Conservation (phyloP, 805 yeast species). For the Cyberlindnera mrakii region DNA sequence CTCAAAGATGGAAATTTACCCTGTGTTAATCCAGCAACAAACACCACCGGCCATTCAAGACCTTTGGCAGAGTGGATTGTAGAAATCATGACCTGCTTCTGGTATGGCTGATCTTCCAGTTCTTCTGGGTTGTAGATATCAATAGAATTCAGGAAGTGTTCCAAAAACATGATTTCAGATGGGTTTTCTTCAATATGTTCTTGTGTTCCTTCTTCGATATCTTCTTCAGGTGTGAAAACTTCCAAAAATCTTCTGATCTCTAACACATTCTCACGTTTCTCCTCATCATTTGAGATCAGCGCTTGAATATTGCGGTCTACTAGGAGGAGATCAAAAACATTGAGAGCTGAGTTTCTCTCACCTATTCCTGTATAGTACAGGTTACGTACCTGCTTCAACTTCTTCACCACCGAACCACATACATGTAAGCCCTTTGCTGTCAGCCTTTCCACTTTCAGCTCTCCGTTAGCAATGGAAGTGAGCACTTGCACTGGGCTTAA, state of each 20-base stretch:
- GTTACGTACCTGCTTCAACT: not conserved
- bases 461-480: conserved; percentile 2
- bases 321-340: conserved; percentile 12
- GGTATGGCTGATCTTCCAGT: conserved; percentile 17
- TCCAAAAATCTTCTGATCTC: conserved; percentile 35
- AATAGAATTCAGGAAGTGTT: conserved; percentile 31
- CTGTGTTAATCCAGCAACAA: conserved; percentile 66
- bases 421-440: conserved; percentile 3
- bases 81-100: conserved; percentile 46
- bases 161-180: conserved; percentile 18
- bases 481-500: conserved; percentile 9
- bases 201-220: not conserved
- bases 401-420: conserved; percentile 1
- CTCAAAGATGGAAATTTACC: conserved; percentile 58
- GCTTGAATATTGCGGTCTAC: conserved; percentile 1
- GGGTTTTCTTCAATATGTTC: conserved; percentile 4
- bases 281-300: conserved; percentile 21
- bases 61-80: conserved; percentile 95
- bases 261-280: conserved; percentile 29
- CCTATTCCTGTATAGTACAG: conserved; percentile 1
- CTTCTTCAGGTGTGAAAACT: conserved; percentile 29
- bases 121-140: conserved; percentile 27
- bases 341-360: conserved; percentile 2
- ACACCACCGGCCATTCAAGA: conserved; percentile 91
- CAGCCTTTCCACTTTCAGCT: conserved; percentile 3